These are phyloP conservation scores for Thalassiosira exigua DNA, from an alignment of 352 stramenopile species.

Conservation along the genomic window DNA sequence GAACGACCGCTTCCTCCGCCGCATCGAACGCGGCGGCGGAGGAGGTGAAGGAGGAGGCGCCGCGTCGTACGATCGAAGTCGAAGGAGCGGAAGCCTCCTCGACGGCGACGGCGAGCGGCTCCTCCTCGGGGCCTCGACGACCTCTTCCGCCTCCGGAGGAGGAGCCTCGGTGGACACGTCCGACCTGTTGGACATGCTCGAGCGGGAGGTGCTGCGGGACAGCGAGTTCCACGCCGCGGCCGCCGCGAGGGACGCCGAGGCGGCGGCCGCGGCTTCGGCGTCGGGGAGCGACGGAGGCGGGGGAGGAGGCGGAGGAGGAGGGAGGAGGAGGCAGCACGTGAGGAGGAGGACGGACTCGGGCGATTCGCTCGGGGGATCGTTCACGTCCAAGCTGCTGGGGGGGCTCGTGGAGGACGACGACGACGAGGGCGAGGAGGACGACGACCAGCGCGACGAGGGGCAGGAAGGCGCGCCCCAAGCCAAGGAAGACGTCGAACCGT, in stretches of 20 bases:
- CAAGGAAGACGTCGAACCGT: no score
- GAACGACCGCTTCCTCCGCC: no score
- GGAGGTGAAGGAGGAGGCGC: no score
- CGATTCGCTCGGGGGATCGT: constrained; percentile 11
- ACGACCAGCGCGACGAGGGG: neutral
- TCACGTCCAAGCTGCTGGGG: constrained; percentile 28
- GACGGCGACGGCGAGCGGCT: neutral
- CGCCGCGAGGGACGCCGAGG: neutral
- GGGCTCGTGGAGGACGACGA: constrained; percentile 21
- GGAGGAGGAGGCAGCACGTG: neutral
- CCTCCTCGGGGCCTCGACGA: neutral
- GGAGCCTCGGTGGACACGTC: constrained; percentile 12
- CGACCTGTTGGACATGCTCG: constrained; percentile 27
- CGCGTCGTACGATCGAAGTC: no score
- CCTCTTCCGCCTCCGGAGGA: neutral
- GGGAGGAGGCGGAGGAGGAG: neutral
- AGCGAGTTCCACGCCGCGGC: neutral
- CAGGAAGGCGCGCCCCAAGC: no score
- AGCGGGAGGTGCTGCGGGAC: constrained; percentile 8
- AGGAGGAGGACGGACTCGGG: constrained; percentile 7
- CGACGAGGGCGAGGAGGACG: no score
- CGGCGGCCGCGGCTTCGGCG: no score
- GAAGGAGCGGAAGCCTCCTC: no score
- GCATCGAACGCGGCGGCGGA: no score
- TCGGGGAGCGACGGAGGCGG: no score